A percentile compares a stretch with the other conserved stretches of the same genome.
phyloP scores from a whole-genome alignment of 305 asterid species.

The Lippia alba region DNA sequence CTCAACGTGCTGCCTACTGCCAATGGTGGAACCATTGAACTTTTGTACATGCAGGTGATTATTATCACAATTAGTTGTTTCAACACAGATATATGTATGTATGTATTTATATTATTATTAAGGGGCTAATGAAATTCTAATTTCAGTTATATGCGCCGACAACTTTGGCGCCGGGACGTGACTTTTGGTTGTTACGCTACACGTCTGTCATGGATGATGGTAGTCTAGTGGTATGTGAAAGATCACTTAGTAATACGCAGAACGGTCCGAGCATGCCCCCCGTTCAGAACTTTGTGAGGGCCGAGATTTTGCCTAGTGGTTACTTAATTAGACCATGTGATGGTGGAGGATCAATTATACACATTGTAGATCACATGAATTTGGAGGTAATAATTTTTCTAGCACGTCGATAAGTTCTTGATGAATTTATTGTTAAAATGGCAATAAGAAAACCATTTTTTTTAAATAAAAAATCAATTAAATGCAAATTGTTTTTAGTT shows the following conservation, averaged over 20 bases:
- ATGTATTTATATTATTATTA: too few relatives aligned
- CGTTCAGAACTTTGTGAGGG: conserved; percentile 74
- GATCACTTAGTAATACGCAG: conserved; percentile 79
- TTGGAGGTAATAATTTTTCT: conserved; percentile 55
- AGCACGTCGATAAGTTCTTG: not conserved
- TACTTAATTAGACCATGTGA: conserved; percentile 83
- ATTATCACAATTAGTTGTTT: not conserved
- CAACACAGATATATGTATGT: not conserved
- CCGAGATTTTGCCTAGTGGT: conserved; percentile 83
- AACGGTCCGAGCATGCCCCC: conserved; percentile 85
- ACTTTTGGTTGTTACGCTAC: conserved; percentile 79
- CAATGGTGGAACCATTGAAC: conserved; percentile 97
- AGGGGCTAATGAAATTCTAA: conserved; percentile 25
- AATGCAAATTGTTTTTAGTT: not conserved
- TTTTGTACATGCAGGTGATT: conserved; percentile 87
- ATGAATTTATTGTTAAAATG: too few relatives aligned
- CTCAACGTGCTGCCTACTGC: conserved; percentile 90
- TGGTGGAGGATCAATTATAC: conserved; percentile 89
- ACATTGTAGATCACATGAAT: conserved; percentile 84
- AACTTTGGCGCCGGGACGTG: conserved; percentile 87
- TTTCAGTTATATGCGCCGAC: conserved; percentile 81
- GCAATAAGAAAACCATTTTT: too few relatives aligned
- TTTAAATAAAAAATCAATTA: not conserved
- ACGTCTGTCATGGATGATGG: conserved; percentile 84
- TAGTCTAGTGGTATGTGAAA: conserved; percentile 89